These are phyloP conservation scores for Sporisorium scitamineum DNA, from an alignment of 1,284 basidiomycete genomes.

Conservation along the genomic window DNA sequence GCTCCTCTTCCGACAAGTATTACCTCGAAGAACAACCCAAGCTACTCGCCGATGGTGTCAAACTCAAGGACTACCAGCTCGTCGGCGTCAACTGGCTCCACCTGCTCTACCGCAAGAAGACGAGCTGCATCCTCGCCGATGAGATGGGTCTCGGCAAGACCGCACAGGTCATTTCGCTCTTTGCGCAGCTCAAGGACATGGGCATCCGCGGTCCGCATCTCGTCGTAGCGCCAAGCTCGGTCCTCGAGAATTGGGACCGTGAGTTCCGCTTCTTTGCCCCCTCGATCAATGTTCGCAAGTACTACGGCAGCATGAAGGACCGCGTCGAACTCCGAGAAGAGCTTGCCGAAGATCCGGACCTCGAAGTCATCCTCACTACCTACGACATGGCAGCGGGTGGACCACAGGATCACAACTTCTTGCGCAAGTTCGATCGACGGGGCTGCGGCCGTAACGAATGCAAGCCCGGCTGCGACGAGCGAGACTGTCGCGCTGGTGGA, in stretches of 20 bases:
- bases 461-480: constrained; percentile 34
- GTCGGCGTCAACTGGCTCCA: constrained; percentile 98
- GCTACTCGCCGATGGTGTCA: constrained; percentile 78
- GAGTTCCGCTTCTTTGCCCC: constrained; percentile 94
- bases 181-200: constrained; percentile 85
- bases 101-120: constrained; percentile 81
- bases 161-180: constrained; percentile 96
- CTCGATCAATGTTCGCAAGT: constrained; percentile 83
- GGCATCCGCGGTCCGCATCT: constrained; percentile 86
- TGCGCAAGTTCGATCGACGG: constrained; percentile 73
- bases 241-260: constrained; percentile 97
- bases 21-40: constrained; percentile 81
- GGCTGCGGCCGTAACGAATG: constrained; percentile 47
- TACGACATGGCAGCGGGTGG: constrained; percentile 90
- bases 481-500: constrained; percentile 72
- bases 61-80: constrained; percentile 95
- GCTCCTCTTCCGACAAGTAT: constrained; percentile 52
- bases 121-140: constrained; percentile 96
- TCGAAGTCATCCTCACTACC: constrained; percentile 95
- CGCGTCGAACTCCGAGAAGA: constrained; percentile 82
- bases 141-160: constrained; percentile 88
- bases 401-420: constrained; percentile 87
- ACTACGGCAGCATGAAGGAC: constrained; percentile 92
- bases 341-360: constrained; percentile 74
- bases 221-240: constrained; percentile 89